Conservation (phyloP, 1,139 yeast species). For the Trichomonascaceae sp. region DNA sequence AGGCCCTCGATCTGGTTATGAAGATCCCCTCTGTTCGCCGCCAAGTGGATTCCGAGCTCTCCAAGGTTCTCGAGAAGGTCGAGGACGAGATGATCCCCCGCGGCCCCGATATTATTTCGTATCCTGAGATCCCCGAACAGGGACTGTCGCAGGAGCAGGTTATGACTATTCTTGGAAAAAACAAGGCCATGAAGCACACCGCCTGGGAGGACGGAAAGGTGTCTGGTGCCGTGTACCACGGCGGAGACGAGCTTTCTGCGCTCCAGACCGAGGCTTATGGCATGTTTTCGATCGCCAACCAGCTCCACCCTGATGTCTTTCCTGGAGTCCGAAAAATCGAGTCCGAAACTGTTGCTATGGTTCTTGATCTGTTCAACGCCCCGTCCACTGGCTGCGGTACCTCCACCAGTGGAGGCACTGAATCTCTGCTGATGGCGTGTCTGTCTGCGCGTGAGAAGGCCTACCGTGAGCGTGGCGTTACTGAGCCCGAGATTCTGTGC, state of each 20-base stretch:
- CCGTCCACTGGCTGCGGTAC: constrained; percentile 66
- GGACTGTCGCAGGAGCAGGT: constrained; percentile 42
- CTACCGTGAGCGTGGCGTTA: constrained; percentile 47
- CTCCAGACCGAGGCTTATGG: constrained; percentile 69
- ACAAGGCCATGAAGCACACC: constrained; percentile 40
- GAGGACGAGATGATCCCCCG: constrained; percentile 44
- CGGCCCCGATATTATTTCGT: constrained; percentile 35
- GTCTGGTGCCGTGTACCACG: constrained; percentile 95
- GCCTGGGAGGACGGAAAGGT: constrained; percentile 78
- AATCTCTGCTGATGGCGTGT: constrained; percentile 74
- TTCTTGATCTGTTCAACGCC: constrained; percentile 64
- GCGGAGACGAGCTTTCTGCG: constrained; percentile 60
- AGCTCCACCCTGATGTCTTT: constrained; percentile 91
- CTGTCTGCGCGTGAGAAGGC: constrained; percentile 67
- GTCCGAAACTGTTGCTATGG: constrained; percentile 89
- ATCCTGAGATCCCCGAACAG: constrained; percentile 38
- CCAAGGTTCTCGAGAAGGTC: constrained; percentile 33
- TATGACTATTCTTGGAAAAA: constrained; percentile 31
- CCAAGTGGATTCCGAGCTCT: constrained; percentile 50
- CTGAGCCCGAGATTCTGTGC: constrained; percentile 74
- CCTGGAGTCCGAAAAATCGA: constrained; percentile 97
- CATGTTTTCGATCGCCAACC: constrained; percentile 77
- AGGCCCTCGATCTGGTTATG: constrained; percentile 2
- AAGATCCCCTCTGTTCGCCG: constrained; percentile 37
- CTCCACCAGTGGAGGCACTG: constrained; percentile 97